Base-by-base conservation (phyloP, 352 stramenopile species). In the Pythium rhizo-oryzae region DNA sequence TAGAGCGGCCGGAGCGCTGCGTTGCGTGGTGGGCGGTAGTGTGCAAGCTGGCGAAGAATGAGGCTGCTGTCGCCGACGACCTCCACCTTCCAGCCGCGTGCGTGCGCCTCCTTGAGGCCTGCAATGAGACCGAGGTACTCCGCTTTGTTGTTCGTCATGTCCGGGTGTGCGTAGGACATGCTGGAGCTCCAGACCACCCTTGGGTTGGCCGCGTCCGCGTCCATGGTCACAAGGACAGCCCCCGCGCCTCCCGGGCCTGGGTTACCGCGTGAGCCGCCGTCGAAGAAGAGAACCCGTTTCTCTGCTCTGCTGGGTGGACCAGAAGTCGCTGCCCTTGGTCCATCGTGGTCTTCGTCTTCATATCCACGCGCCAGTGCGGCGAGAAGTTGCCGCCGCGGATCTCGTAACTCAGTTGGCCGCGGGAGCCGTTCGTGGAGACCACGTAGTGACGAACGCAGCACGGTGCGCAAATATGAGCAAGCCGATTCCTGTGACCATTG, bases 91-190 rank as follows among this genome's bases (percentile, higher is more conserved):
- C 53, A 62, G 2, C 47, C 11, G n/a, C 35, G 23, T 0, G 35
- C 24, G 2, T 7, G 30, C 0, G 62, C 62, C 15, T n/a, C 46
- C 4, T 19, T 8, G 4, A 70, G 47, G 7, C 63, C 47, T 5
- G 21, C 13, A 2, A 46, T 55, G 13, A 44, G 11, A 0, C 55
- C 63, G 0, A 28, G 35, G 30, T 65, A 70, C 28, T 70, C 63
- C 11, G 63, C 55, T 11, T 18, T 37, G 25, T 70, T 64, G 55
- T 70, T 70, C 21, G 63, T 70, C 39, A 30, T 70, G 54, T 41
- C 23, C 1, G 4, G 1, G 4, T 18, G 7, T 0, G 13, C 24
- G 9, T 55, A 67, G n/a, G 47, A 41, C 50, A 67, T 61, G 19
- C 30, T 35, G 6, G 50, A 50, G 37, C 44, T 37, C 60, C 60